Conservation (phyloP, 805 yeast genomes). For the Candida broadrunensis region DNA sequence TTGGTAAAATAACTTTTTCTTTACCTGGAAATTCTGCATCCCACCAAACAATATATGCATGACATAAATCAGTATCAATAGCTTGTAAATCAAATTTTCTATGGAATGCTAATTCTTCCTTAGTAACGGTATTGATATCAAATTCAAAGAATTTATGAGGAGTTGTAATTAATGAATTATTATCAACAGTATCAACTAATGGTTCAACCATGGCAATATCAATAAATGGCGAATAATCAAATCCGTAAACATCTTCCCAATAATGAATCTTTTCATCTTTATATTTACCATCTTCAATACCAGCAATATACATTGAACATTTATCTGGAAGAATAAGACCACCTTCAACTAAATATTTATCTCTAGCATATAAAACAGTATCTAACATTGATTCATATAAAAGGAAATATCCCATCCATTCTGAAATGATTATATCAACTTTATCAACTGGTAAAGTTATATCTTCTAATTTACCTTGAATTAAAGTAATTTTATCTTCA, state of each 20-base stretch:
- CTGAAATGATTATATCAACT: slow-evolving; percentile 94
- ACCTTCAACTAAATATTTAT: slow-evolving; percentile 73
- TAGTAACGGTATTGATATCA: slow-evolving; percentile 84
- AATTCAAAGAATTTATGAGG: slow-evolving; percentile 70
- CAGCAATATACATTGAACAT: slow-evolving; percentile 84
- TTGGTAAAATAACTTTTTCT: slow-evolving; percentile 71
- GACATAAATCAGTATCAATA: slow-evolving; percentile 74
- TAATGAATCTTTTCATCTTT: slow-evolving; percentile 86
- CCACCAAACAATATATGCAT: slow-evolving; percentile 92
- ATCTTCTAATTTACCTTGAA: slow-evolving; percentile 94
- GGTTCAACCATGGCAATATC: slow-evolving; percentile 90
- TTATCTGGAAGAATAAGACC: slow-evolving; percentile 96
- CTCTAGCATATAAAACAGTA: slow-evolving; percentile 92
- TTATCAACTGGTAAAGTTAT: slow-evolving; percentile 77
- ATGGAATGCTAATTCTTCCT: slow-evolving; percentile 77
- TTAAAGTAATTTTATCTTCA: slow-evolving; percentile 77
- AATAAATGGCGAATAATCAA: slow-evolving; percentile 89
- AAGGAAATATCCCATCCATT: slow-evolving; percentile 99
- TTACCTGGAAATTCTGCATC: slow-evolving; percentile 84
- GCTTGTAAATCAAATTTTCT: slow-evolving; percentile 69
- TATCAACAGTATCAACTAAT: slow-evolving; percentile 90
- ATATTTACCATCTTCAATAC: slow-evolving; percentile 89
- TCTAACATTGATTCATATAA: slow-evolving; percentile 97
- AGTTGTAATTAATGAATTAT: slow-evolving; percentile 68
- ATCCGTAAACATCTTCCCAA: slow-evolving; percentile 98